Evolutionary conservation across 176 grass and related monocot species (phyloP).

Genomic region (Elaeis guineensis): DNA sequence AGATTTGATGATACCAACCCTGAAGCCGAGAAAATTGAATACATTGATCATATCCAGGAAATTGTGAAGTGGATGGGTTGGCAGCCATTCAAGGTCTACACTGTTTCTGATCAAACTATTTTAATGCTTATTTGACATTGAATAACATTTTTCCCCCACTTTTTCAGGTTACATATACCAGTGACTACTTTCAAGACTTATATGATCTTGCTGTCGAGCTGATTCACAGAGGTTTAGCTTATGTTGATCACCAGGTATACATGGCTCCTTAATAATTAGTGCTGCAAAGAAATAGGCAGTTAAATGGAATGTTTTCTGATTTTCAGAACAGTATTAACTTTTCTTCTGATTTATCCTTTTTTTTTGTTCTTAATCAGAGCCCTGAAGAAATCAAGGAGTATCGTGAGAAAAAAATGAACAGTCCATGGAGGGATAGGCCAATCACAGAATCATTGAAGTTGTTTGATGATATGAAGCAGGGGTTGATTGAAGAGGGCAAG

Average conservation of each 20-base stretch:
- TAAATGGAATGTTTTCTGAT: no score
- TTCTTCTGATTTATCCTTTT: conserved; percentile 20
- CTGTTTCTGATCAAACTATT: not conserved
- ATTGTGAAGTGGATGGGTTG: conserved; percentile 90
- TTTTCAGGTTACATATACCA: conserved; percentile 75
- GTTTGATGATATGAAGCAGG: conserved; percentile 83
- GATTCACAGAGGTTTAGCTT: conserved; percentile 76
- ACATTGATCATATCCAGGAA: conserved; percentile 94
- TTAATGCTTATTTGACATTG: not conserved
- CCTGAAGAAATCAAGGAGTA: conserved; percentile 92
- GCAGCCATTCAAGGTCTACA: conserved; percentile 68
- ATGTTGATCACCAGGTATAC: conserved; percentile 94
- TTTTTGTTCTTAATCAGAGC: conserved; percentile 25
- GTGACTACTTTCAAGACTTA: conserved; percentile 93
- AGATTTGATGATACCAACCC: conserved; percentile 99
- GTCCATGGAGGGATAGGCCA: conserved; percentile 91
- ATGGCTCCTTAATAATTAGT: not conserved
- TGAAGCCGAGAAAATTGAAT: conserved; percentile 96
- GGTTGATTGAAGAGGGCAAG: conserved; percentile 72
- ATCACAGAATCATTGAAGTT: conserved; percentile 77
- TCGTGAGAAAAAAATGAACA: conserved; percentile 92
- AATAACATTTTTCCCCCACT: not conserved
- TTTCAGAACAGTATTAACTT: no score
- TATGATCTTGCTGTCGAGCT: conserved; percentile 86
- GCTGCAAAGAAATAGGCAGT: no score